phyloP scores from a whole-genome alignment of 257 asterid species.

The Linderniella brevidens region DNA sequence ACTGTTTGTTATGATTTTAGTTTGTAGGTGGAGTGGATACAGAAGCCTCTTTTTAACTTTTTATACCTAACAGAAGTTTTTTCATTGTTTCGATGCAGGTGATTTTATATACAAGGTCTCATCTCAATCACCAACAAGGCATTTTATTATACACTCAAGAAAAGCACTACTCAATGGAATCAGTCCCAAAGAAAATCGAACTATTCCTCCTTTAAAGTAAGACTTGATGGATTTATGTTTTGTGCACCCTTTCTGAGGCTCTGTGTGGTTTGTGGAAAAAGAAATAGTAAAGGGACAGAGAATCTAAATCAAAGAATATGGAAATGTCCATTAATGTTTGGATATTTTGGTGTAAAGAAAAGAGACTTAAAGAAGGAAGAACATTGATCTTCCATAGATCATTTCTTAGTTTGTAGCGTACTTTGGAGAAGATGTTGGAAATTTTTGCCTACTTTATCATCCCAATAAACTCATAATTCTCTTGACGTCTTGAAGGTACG shows the following conservation, averaged over 20 bases:
- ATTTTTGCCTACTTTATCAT: too few species aligned
- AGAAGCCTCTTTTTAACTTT: too few species aligned
- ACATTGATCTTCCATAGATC: too few species aligned
- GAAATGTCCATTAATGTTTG: too few species aligned
- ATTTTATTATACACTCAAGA: slow-evolving; percentile 83
- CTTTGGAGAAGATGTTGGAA: not conserved
- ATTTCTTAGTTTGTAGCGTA: not conserved
- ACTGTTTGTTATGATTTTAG: not conserved
- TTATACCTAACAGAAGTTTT: too few species aligned
- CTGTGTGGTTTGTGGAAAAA: not conserved
- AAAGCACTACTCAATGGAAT: slow-evolving; percentile 94
- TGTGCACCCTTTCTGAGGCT: not conserved
- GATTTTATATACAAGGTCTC: slow-evolving; percentile 88
- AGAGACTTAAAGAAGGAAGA: too few species aligned
- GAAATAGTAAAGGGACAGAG: too few species aligned
- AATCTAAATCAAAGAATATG: too few species aligned
- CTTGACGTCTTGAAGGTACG: slow-evolving; percentile 45
- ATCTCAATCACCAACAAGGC: slow-evolving; percentile 81
- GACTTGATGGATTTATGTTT: slow-evolving; percentile 8
- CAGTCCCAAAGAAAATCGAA: slow-evolving; percentile 80
- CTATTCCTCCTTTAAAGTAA: slow-evolving; percentile 87
- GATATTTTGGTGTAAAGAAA: too few species aligned
- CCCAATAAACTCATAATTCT: slow-evolving; percentile 6
- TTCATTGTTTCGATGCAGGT: slow-evolving; percentile 32
- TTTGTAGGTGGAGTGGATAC: too few species aligned